Conservation (phyloP, 2,329 filamentous ascomycete species). For the Bertia moriformis region DNA sequence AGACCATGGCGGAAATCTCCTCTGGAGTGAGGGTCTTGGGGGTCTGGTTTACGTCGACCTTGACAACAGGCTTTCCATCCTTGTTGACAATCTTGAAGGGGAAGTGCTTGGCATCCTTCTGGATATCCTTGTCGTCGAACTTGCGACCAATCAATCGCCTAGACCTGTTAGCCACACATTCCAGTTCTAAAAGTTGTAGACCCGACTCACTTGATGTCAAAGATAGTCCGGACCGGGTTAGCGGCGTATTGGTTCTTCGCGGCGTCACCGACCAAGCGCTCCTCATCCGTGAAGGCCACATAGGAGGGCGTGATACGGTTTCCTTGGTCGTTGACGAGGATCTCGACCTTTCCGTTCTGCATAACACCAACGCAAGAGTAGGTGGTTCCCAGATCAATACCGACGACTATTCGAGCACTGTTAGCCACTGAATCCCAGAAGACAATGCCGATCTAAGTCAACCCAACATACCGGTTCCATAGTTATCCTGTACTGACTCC, state of each 20-base stretch:
- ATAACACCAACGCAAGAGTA: slow-evolving; percentile 87
- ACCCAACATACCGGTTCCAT: slow-evolving; percentile 48
- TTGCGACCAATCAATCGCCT: slow-evolving; percentile 79
- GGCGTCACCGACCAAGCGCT: slow-evolving; percentile 91
- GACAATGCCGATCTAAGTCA: background rate
- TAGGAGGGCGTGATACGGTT: slow-evolving; percentile 93
- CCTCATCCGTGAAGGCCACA: slow-evolving; percentile 92
- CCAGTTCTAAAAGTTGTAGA: background rate
- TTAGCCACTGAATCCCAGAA: slow-evolving; percentile 7
- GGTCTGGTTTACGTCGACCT: slow-evolving; percentile 41
- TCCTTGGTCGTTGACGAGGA: slow-evolving; percentile 91
- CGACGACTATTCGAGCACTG: slow-evolving; percentile 46
- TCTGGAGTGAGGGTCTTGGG: slow-evolving; percentile 64
- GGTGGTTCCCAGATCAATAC: slow-evolving; percentile 90
- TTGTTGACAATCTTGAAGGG: slow-evolving; percentile 87
- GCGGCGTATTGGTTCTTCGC: slow-evolving; percentile 87
- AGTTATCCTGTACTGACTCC: slow-evolving; percentile 48
- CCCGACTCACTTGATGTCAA: slow-evolving; percentile 67
- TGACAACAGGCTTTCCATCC: slow-evolving; percentile 76
- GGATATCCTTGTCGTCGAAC: slow-evolving; percentile 70
- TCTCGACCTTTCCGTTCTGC: slow-evolving; percentile 89
- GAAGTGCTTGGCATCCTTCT: slow-evolving; percentile 94
- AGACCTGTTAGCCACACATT: slow-evolving; percentile 13
- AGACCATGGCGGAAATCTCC: slow-evolving; percentile 68
- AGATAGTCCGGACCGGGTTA: slow-evolving; percentile 66